Conservation (phyloP, 352 stramenopile species). For the Lagenidium sp. region DNA sequence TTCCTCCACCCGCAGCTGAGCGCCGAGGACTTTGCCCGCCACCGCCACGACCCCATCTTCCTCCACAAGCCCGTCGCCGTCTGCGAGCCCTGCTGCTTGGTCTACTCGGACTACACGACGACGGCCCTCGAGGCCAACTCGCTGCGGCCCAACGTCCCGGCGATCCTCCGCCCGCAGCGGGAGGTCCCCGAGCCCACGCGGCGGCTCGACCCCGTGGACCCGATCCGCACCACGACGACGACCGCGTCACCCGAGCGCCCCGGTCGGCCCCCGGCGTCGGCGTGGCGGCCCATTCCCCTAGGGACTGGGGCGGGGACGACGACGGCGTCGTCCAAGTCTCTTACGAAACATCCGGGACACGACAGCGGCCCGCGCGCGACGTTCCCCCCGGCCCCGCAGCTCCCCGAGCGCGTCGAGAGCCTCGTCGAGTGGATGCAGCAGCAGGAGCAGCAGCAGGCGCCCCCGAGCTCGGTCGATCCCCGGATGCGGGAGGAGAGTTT, state of each 20-base stretch:
- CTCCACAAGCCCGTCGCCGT: slow-evolving; percentile 88
- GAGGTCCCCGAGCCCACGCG: slow-evolving; percentile 39
- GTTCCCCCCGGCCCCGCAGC: too few relatives aligned
- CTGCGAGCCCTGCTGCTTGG: slow-evolving; percentile 91
- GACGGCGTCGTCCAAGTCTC: neutral
- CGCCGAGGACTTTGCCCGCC: slow-evolving; percentile 77
- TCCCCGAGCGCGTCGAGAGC: slow-evolving; percentile 51
- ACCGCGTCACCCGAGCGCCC: neutral
- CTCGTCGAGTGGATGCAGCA: slow-evolving; percentile 23
- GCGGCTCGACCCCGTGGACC: slow-evolving; percentile 29
- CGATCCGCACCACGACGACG: slow-evolving; percentile 9
- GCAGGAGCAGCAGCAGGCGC: neutral
- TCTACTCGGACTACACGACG: slow-evolving; percentile 88
- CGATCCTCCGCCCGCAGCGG: slow-evolving; percentile 49
- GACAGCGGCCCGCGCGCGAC: slow-evolving; percentile 22
- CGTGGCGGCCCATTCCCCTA: slow-evolving; percentile 54
- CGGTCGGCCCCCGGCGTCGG: slow-evolving; percentile 23
- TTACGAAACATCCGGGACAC: slow-evolving; percentile 5
- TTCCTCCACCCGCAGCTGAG: slow-evolving; percentile 85
- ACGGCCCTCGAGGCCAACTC: slow-evolving; percentile 65
- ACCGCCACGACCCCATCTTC: slow-evolving; percentile 91
- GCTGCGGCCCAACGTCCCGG: slow-evolving; percentile 44
- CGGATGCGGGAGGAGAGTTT: slow-evolving; percentile 48
- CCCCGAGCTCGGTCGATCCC: neutral
- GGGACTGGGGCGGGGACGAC: slow-evolving; percentile 7